Base-by-base conservation (phyloP, 768 basidiomycete genomes). In the Jaapia argillacea region DNA sequence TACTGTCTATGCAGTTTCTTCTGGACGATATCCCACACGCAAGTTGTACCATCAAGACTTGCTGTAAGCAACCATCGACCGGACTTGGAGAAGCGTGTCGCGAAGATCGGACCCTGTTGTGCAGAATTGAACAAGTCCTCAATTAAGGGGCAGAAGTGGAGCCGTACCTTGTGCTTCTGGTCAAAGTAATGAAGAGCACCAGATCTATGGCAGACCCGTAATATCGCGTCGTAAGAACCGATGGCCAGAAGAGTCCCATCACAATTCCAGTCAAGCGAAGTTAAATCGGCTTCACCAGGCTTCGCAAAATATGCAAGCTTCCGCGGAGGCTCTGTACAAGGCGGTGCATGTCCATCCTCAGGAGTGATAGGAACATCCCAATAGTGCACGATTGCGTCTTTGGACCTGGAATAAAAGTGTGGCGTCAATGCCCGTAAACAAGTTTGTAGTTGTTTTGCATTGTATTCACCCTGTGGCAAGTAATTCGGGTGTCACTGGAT, bases 61-160 rank as follows among this genome's bases (percentile, higher is more conserved):
- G 81, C 85, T 6, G 84, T 81, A 36, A 81, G 60, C 41, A 91
- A 65, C 77, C 80, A 84, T 41, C 71, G 70, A 4, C 87, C 85
- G 26, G 74, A 71, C 47, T 69, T 75, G 10, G 86, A 90, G 53
- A 90, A 91, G 44, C 77, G 74, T 36, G 78, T 72, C 35, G 85
- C 75, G 54, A 90, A 89, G 58, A 90, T 79, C 24, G 86, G 82
- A 44, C 79, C 85, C 84, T 88, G n/a, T 68, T 62, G 63, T 68
- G 60, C 60, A 42, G 28, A 16, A 33, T 10, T 16, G 28, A 10
- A 33, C 16, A 16, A 33, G 28, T 10, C 28, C 10, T 33, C 16
- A 33, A 10, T 16, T 33, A 10, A 10, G 28, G 10, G 28, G 16
- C 10, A 33, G 28, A n/a, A 33, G 28, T 10, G 28, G 10, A 25